Evolutionary conservation across 257 asterid genomes (phyloP).

Genomic region (Solanum habrochaites): DNA sequence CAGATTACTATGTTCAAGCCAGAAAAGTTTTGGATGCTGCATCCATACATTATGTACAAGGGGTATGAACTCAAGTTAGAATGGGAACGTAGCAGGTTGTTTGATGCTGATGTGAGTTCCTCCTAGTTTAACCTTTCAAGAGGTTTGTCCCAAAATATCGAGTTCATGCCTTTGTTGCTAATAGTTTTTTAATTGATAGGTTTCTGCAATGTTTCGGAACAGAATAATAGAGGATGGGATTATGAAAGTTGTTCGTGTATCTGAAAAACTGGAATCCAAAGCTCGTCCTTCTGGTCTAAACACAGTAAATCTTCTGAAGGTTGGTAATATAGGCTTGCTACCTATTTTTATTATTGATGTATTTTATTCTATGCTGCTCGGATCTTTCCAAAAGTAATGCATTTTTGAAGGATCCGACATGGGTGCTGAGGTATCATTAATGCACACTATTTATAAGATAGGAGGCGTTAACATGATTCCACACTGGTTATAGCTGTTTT

Average conservation of each 20-base stretch:
- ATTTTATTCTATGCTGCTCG: not conserved
- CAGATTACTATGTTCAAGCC: constrained; percentile 75
- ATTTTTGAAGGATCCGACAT: not conserved
- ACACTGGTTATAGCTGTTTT: not conserved
- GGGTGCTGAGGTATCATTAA: not conserved
- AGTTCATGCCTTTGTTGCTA: constrained; percentile 8
- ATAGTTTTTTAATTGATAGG: constrained; percentile 27
- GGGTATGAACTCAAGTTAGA: constrained; percentile 83
- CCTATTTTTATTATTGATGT: not conserved
- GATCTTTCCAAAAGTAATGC: not conserved
- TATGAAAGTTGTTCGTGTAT: constrained; percentile 41
- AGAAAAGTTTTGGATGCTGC: constrained; percentile 72
- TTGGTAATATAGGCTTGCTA: constrained; percentile 12
- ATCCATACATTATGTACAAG: constrained; percentile 54
- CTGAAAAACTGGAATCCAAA: constrained; percentile 70
- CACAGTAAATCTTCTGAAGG: constrained; percentile 93
- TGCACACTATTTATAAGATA: not conserved
- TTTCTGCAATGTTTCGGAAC: constrained; percentile 55
- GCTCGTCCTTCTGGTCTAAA: constrained; percentile 82
- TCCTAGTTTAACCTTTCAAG: not conserved
- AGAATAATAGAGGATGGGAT: constrained; percentile 49
- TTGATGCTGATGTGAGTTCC: constrained; percentile 66
- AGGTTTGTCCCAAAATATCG: not conserved
- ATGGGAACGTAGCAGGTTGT: constrained; percentile 74
- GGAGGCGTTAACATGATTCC: not conserved